These are phyloP conservation scores for Cytospora leucostoma DNA, from an alignment of 2,329 filamentous ascomycete genomes.

Conservation along the genomic window DNA sequence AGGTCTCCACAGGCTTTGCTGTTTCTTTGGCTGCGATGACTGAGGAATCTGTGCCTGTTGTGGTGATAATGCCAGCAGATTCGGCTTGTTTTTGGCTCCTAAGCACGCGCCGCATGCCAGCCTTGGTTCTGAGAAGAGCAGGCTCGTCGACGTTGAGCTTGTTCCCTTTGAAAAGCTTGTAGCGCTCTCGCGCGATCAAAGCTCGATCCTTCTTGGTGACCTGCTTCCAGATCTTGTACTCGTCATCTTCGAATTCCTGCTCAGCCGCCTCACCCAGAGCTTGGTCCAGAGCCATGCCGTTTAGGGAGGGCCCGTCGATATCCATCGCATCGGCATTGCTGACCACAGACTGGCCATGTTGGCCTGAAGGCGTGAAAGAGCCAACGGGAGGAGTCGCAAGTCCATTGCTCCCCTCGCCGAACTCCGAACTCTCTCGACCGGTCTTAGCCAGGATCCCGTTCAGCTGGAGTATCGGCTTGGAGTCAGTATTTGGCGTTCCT, in stretches of 20 bases:
- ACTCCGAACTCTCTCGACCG: slow-evolving; percentile 73
- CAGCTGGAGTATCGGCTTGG: slow-evolving; percentile 70
- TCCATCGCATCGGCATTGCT: slow-evolving; percentile 87
- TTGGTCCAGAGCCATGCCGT: slow-evolving; percentile 63
- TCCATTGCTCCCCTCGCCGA: slow-evolving; percentile 77
- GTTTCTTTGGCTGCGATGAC: slow-evolving; percentile 52
- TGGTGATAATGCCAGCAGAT: slow-evolving; percentile 44
- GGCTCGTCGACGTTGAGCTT: slow-evolving; percentile 85
- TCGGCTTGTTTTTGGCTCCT: slow-evolving; percentile 74
- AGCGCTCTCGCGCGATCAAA: slow-evolving; percentile 78
- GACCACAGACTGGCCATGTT: slow-evolving; percentile 24
- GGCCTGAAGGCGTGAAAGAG: slow-evolving; percentile 36
- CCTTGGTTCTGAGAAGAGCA: slow-evolving; percentile 79
- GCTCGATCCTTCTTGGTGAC: slow-evolving; percentile 96
- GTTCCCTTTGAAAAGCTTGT: slow-evolving; percentile 81
- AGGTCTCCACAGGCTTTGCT: slow-evolving; percentile 64
- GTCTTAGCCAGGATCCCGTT: slow-evolving; percentile 62
- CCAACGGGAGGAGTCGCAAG: slow-evolving; percentile 77
- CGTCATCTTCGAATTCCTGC: slow-evolving; percentile 84
- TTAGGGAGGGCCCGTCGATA: slow-evolving; percentile 74
- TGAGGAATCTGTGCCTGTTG: slow-evolving; percentile 44
- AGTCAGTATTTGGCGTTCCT: slow-evolving; percentile 73
- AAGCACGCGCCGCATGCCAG: slow-evolving; percentile 86
- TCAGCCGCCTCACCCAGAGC: slow-evolving; percentile 68
- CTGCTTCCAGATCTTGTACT: slow-evolving; percentile 98